Conservation (phyloP, 2,329 filamentous ascomycete species). For the Hortaea werneckii region DNA sequence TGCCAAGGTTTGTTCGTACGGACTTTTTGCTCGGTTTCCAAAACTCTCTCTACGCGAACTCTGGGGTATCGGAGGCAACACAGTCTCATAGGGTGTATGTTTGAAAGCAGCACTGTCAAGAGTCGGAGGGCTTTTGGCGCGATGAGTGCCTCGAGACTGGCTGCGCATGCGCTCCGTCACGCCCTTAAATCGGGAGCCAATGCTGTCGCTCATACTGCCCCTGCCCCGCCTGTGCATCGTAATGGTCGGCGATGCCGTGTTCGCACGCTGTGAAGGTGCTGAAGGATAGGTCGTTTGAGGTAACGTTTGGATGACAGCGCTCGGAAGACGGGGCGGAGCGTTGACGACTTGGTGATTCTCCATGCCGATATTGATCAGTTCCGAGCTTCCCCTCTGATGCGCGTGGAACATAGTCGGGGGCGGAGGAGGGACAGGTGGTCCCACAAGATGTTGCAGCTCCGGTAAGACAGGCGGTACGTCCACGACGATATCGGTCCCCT, state of each 20-base stretch:
- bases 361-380: conserved; percentile 36
- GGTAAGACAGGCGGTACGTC: conserved; percentile 43
- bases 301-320: conserved; percentile 14
- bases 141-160: conserved; percentile 8
- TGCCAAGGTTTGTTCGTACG: conserved; percentile 25
- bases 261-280: conserved; percentile 18
- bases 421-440: conserved; percentile 36
- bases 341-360: conserved; percentile 26
- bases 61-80: conserved; percentile 20
- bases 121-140: conserved; percentile 9
- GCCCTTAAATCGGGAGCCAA: conserved; percentile 44
- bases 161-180: conserved; percentile 44
- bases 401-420: conserved; percentile 26
- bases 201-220: conserved; percentile 48
- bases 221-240: conserved; percentile 41
- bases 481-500: conserved; percentile 11
- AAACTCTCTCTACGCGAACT: conserved; percentile 11
- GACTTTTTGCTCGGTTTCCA: conserved; percentile 11
- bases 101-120: not conserved
- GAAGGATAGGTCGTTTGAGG: conserved; percentile 12
- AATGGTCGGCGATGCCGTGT: conserved; percentile 26
- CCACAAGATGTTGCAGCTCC: conserved; percentile 51
- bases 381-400: conserved; percentile 11
- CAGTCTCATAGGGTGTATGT: conserved; percentile 33
- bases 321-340: conserved; percentile 2